These are phyloP conservation scores for Fusarium keratoplasticum DNA, from an alignment of 2,329 filamentous ascomycete species.

Conservation along the genomic window DNA sequence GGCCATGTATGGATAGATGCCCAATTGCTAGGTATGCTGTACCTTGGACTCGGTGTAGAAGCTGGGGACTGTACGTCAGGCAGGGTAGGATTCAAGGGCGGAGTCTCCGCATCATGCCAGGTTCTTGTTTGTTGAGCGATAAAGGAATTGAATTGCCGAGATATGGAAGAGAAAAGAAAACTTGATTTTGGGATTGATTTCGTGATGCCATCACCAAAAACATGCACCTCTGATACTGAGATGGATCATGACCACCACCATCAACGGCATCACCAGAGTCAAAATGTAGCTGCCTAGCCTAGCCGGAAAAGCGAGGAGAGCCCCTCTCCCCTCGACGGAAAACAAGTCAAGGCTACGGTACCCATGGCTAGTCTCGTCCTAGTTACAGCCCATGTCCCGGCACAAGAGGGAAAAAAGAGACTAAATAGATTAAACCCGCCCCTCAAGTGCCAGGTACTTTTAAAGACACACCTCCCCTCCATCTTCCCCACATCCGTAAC, in stretches of 20 bases:
- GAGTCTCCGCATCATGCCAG: background rate
- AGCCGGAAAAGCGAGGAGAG: background rate
- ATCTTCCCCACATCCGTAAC: constrained; percentile 22
- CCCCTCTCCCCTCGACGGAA: background rate
- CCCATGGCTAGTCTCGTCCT: background rate
- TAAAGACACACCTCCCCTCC: background rate
- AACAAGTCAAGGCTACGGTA: constrained; percentile 4
- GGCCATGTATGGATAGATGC: background rate
- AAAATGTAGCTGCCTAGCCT: constrained; percentile 3
- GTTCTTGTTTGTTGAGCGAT: background rate
- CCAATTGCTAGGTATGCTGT: background rate
- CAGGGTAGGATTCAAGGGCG: background rate
- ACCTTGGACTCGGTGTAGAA: background rate
- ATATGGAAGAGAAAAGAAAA: background rate
- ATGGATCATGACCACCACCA: background rate
- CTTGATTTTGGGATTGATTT: background rate
- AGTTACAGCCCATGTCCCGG: constrained; percentile 18
- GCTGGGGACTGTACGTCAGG: background rate
- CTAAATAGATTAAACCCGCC: constrained; percentile 36
- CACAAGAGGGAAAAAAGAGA: constrained; percentile 20
- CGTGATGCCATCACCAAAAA: background rate
- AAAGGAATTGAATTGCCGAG: constrained; percentile 1
- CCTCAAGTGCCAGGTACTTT: constrained; percentile 16
- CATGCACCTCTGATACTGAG: background rate
- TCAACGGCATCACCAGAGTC: background rate